Conservation (phyloP, 208 protist genomes). For the Leishmania mexicana region DNA sequence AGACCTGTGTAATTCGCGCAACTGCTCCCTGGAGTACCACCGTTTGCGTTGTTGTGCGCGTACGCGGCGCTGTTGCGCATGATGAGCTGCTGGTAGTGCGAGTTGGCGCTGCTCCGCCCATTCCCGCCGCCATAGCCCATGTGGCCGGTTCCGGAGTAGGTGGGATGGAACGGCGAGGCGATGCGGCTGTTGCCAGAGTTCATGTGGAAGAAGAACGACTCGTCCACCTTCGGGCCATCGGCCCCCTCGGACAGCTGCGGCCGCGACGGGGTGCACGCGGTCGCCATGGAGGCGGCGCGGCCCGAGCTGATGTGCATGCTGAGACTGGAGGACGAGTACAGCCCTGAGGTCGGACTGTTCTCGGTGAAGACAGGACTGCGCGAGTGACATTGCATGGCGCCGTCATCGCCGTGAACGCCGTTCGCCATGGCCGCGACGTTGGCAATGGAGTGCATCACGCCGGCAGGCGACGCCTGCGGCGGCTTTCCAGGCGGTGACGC, state of each 20-base stretch:
- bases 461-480: constrained; percentile 1
- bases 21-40: constrained; percentile 22
- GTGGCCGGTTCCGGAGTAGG: constrained; percentile 15
- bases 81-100: constrained; percentile 32
- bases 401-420: constrained; percentile 11
- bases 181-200: constrained; percentile 37
- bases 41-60: constrained; percentile 12
- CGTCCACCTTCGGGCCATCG: constrained; percentile 34
- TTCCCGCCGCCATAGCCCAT: constrained; percentile 3
- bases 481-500: background rate
- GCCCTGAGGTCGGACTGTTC: constrained; percentile 34
- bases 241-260: constrained; percentile 28
- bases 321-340: constrained; percentile 24
- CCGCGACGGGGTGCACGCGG: constrained; percentile 40
- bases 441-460: constrained; percentile 46
- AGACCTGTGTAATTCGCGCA: constrained; percentile 13
- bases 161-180: constrained; percentile 25
- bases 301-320: constrained; percentile 36
- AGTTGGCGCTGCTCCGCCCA: constrained; percentile 10
- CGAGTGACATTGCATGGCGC: constrained; percentile 18
- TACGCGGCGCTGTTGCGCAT: constrained; percentile 17
- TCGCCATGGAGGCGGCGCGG: constrained; percentile 22
- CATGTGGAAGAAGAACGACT: constrained; percentile 35
- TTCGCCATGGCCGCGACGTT: constrained; percentile 31
- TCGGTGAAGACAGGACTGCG: constrained; percentile 38